Evolutionary conservation across 768 basidiomycete genomes (phyloP).

Genomic region (Tremella mesenterica): DNA sequence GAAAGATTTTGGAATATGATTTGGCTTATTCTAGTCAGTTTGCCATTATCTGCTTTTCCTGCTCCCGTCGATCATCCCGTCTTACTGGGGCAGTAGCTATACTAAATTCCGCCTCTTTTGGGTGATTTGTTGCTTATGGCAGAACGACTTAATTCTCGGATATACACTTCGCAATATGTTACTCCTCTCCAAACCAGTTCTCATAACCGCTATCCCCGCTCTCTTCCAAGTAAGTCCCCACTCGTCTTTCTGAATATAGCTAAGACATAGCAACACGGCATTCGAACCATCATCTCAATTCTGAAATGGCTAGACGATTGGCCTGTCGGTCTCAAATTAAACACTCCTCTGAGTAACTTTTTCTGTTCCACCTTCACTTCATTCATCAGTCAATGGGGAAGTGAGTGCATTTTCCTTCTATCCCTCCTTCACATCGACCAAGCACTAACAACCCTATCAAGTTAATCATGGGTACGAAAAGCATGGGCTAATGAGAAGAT

Average conservation of each 20-base stretch:
- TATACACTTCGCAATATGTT: slow-evolving; percentile 62
- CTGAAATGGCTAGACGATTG: slow-evolving; percentile 84
- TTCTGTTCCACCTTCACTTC: slow-evolving; percentile 65
- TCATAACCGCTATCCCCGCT: slow-evolving; percentile 48
- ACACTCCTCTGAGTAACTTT: slow-evolving; percentile 82
- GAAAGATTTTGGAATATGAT: slow-evolving; percentile 78
- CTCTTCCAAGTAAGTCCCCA: slow-evolving; percentile 46
- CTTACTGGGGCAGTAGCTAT: too few species aligned
- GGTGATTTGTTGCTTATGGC: not conserved
- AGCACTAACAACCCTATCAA: too few species aligned
- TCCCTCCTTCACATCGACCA: not conserved
- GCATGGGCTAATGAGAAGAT: too few species aligned
- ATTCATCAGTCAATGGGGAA: slow-evolving; percentile 60
- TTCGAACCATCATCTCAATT: slow-evolving; percentile 51
- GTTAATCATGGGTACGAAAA: too few species aligned
- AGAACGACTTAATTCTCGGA: slow-evolving; percentile 81
- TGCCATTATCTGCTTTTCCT: not conserved
- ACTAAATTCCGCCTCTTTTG: too few species aligned
- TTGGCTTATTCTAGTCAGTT: slow-evolving; percentile 62
- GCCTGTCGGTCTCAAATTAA: slow-evolving; percentile 93
- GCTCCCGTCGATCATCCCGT: too few species aligned
- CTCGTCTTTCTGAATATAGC: not conserved
- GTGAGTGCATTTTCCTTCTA: slow-evolving; percentile 54
- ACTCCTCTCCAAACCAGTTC: slow-evolving; percentile 53
- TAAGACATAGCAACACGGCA: slow-evolving; percentile 45